Percentiles rank a stretch among this genome's conserved stretches.
Conservation (phyloP, 2,329 filamentous ascomycete species). For the Aspergillus caelatus region DNA sequence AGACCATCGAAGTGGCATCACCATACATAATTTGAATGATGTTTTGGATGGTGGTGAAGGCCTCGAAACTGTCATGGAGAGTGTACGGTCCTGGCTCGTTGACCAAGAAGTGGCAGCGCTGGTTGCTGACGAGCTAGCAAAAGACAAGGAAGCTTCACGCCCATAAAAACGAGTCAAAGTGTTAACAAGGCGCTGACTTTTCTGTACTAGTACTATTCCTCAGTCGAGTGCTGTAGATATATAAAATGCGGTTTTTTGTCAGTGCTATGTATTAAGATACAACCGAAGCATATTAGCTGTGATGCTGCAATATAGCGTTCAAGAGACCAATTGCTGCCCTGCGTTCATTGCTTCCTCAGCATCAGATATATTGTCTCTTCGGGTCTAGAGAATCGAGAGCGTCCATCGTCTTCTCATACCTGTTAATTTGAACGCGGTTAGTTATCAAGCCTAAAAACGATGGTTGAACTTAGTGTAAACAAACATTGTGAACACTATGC, state of each 20-base stretch:
- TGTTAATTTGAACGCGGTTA: conserved; percentile 21
- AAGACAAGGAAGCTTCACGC: conserved; percentile 21
- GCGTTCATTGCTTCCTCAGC: background rate
- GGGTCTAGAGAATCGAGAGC: conserved; percentile 79
- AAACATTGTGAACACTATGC: conserved; percentile 94
- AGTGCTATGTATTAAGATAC: background rate
- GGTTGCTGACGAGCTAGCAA: conserved; percentile 64
- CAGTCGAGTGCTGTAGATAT: background rate
- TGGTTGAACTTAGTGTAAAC: conserved; percentile 28
- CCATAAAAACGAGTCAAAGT: conserved; percentile 11
- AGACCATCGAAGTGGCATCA: conserved; percentile 80
- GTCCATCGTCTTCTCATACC: conserved; percentile 95
- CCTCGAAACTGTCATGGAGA: conserved; percentile 75
- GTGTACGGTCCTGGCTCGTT: conserved; percentile 74
- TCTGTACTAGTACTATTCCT: conserved; percentile 13
- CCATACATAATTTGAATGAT: conserved; percentile 76
- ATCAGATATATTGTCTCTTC: conserved; percentile 76
- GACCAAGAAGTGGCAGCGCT: conserved; percentile 74
- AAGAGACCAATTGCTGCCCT: background rate
- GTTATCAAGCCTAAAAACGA: conserved; percentile 2
- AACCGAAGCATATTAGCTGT: background rate
- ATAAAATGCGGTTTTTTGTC: background rate
- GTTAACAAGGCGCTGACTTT: background rate
- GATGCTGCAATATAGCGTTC: background rate
- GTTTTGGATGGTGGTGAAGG: conserved; percentile 76